Base-by-base conservation (phyloP, 1,284 basidiomycete genomes). In the Hymenochaete sp. region DNA sequence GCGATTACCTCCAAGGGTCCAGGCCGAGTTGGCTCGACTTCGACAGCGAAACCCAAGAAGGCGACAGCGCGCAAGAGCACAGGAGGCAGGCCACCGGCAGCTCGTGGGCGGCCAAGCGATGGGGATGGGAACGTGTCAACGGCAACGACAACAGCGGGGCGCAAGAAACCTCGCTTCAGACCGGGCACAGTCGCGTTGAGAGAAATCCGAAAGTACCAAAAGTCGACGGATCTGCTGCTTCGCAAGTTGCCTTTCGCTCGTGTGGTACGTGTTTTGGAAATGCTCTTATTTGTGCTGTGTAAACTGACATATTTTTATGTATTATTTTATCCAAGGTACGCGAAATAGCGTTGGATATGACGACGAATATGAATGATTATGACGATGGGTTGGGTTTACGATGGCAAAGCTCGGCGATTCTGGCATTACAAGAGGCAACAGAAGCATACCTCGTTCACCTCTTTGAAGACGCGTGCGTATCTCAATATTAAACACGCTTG, bases 201-300 rank as follows among this genome's bases (percentile, higher is more conserved):
- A 28, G 93, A 97, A 67, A 96, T 97, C 45, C 73, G 93, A 53
- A 87, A 85, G 59, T 96, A 93, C 63, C 93, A 97, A 65, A 93
- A 90, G 62, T 82, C 77, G 54, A 96, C 93, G 3, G 91, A 96
- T 58, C 67, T 96, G 47, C 67, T 96, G 48, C 68, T 97, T 51
- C 76, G 79, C 54, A 93, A 88, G 61, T 72, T 96, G 37, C 93
- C 93, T 0, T 97, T 97, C 62, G 85, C 89, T 38, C 84, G 93
- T 55, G 69, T 96, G 56, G 93, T 96, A 58, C 57, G 84, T 74
- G 22, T 13, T 49, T 28, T 36, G 31, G 31, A 21, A 40, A 33
- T 28, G 14, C 21, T 45, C 45, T 53, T 16, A 43, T 52, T 29
- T 1, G n/a, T 33, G 9, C 33, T 26, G 11, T 41, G 27, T 6